Percentiles rank a stretch among this genome's conserved stretches.
Conservation (phyloP, 192 early-diverging fungal species). For the Linnemannia hyalina region DNA sequence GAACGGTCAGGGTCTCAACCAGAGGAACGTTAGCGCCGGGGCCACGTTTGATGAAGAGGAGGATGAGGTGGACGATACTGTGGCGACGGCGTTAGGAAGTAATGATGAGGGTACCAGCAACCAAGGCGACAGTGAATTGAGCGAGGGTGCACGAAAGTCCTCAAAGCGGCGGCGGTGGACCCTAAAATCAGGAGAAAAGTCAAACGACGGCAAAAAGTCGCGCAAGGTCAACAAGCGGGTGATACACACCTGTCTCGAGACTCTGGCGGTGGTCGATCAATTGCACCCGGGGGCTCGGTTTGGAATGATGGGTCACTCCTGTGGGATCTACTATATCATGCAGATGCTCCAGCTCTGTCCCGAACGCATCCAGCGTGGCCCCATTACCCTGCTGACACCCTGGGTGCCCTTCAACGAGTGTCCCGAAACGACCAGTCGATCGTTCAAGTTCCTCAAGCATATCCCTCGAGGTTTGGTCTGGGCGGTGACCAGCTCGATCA, state of each 20-base stretch:
- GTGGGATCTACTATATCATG: conserved; percentile 53
- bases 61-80: neutral
- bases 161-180: neutral
- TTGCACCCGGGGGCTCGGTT: conserved; percentile 29
- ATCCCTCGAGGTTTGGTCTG: conserved; percentile 43
- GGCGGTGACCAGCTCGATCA: conserved; percentile 53
- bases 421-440: conserved; percentile 40
- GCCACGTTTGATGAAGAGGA: neutral
- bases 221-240: conserved; percentile 29
- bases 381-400: conserved; percentile 40
- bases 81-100: neutral
- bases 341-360: conserved; percentile 27
- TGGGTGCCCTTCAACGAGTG: conserved; percentile 57
- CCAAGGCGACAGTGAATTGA: neutral
- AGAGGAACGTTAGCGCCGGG: neutral
- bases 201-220: neutral
- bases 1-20: neutral
- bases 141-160: neutral
- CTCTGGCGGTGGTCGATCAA: conserved; percentile 23
- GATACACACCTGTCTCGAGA: conserved; percentile 37
- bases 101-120: neutral
- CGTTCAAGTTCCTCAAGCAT: conserved; percentile 54
- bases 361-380: conserved; percentile 28
- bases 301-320: conserved; percentile 52
- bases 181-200: neutral